Evolutionary conservation across 1,284 basidiomycete genomes (phyloP).

Genomic region (Cutaneotrichosporon spelunceum): DNA sequence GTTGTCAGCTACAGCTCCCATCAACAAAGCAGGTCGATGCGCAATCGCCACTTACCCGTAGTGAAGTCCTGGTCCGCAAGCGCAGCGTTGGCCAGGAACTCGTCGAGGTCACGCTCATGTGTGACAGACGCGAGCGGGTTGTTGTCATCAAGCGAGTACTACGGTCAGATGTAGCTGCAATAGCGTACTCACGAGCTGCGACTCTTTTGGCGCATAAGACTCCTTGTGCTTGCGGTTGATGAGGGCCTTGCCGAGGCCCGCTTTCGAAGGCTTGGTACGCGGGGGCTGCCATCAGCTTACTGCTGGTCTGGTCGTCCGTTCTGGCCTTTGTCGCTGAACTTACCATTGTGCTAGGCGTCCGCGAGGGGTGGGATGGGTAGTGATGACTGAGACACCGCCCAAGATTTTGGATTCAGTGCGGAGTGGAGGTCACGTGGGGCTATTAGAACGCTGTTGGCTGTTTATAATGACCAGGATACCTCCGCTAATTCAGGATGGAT

Average conservation of each 20-base stretch:
- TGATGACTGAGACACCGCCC: not conserved
- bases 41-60: slow-evolving; percentile 63
- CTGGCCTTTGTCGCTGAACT: not conserved
- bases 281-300: slow-evolving; percentile 27
- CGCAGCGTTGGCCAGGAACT: slow-evolving; percentile 92
- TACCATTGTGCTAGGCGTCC: slow-evolving; percentile 14
- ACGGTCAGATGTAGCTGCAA: slow-evolving; percentile 15
- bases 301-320: no score
- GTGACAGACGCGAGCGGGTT: slow-evolving; percentile 85
- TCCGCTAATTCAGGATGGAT: not conserved
- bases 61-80: slow-evolving; percentile 94
- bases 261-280: slow-evolving; percentile 44
- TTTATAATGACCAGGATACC: not conserved
- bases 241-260: slow-evolving; percentile 83
- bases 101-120: slow-evolving; percentile 92
- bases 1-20: slow-evolving; percentile 16
- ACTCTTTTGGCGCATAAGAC: slow-evolving; percentile 66
- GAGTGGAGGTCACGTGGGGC: slow-evolving; percentile 12
- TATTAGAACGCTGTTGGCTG: not conserved
- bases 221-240: slow-evolving; percentile 84
- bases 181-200: slow-evolving; percentile 62
- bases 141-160: slow-evolving; percentile 78
- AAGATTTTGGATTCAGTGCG: slow-evolving; percentile 4
- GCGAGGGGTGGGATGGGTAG: not conserved
- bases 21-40: not conserved